Evolutionary conservation across 805 yeast species (phyloP).

Genomic region (Teunomyces atbi): DNA sequence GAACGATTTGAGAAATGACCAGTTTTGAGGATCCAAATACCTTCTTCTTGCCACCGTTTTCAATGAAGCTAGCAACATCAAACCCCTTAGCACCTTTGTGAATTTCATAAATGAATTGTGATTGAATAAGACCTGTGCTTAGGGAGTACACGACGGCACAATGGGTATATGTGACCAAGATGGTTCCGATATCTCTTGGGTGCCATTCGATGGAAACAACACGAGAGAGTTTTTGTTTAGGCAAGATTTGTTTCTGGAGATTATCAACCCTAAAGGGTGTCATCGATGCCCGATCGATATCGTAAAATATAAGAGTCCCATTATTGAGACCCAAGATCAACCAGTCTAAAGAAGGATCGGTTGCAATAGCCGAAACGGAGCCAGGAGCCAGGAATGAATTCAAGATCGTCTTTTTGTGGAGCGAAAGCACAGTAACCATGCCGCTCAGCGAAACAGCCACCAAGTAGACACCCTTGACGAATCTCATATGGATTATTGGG

Average conservation of each 20-base stretch:
- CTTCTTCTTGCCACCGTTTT: slow-evolving; percentile 41
- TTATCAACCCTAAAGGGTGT: slow-evolving; percentile 70
- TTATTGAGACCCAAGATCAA: slow-evolving; percentile 73
- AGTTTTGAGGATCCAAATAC: slow-evolving; percentile 38
- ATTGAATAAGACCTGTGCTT: slow-evolving; percentile 55
- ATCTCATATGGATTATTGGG: slow-evolving; percentile 54
- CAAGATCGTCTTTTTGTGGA: slow-evolving; percentile 60
- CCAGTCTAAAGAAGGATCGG: slow-evolving; percentile 91
- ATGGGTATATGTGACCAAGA: slow-evolving; percentile 70
- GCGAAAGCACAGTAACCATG: slow-evolving; percentile 65
- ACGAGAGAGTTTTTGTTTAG: slow-evolving; percentile 58
- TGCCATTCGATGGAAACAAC: slow-evolving; percentile 72
- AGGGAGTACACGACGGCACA: slow-evolving; percentile 70
- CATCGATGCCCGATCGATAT: slow-evolving; percentile 71
- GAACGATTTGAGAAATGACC: slow-evolving; percentile 29
- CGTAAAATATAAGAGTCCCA: slow-evolving; percentile 71
- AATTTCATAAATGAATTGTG: slow-evolving; percentile 57
- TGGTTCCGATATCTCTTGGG: slow-evolving; percentile 83
- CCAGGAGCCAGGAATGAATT: slow-evolving; percentile 63
- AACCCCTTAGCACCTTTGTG: slow-evolving; percentile 69
- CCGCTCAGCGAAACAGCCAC: slow-evolving; percentile 65
- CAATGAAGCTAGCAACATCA: slow-evolving; percentile 25
- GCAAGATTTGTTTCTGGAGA: slow-evolving; percentile 59
- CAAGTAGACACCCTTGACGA: slow-evolving; percentile 79
- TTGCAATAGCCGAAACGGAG: slow-evolving; percentile 62